Base-by-base conservation (phyloP, 345 rosid species). In the Gossypium arboreum region DNA sequence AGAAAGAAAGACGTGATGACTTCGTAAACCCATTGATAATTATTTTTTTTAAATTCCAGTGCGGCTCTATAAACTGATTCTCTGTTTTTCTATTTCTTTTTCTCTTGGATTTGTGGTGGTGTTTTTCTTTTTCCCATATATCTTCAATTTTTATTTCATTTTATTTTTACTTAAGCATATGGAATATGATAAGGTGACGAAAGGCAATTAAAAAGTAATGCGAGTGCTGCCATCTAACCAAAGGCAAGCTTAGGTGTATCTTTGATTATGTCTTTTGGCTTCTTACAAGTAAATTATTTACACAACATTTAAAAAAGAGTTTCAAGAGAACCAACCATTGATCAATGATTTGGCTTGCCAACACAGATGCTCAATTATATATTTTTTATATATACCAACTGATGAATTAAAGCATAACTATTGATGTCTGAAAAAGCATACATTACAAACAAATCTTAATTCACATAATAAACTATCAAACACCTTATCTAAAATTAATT, bases 181-280 rank as follows among this genome's bases (percentile, higher is more conserved):
- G 41, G 39, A 34, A 39, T 17, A n/a, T 16, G 45, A 34, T 16
- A 43, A 41, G 69, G 69, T 41, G 72, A 15, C 72, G 24, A 68
- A 25, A 29, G 20, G 18, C 57, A 24, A 48, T 47, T 29, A 47
- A 68, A 47, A 68, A 68, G 72, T 13, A 47, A 68, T 48, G 57
- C 39, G 47, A 68, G 43, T 22, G 24, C 48, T 68, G 57, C 39
- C 72, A 24, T 20, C 72, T 24, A 66, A 66, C 55, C 55, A 45
- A 44, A 12, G 71, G 71, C 71, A 66, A 45, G 34, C 55, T 66
- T 66, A 66, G 71, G 39, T 45, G 71, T 66, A 66, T 27, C 54
- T 66, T 44, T 66, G 16, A 66, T 12, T 44, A 20, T 66, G 70
- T 65, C 10, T 44, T 64, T 44, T 44, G 71, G 34, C 22, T 66